A percentile compares a stretch with the other conserved stretches of the same genome.
These are phyloP conservation scores for Pseudopithomyces chartarum DNA, from an alignment of 2,329 filamentous ascomycete genomes.

Conservation along the genomic window DNA sequence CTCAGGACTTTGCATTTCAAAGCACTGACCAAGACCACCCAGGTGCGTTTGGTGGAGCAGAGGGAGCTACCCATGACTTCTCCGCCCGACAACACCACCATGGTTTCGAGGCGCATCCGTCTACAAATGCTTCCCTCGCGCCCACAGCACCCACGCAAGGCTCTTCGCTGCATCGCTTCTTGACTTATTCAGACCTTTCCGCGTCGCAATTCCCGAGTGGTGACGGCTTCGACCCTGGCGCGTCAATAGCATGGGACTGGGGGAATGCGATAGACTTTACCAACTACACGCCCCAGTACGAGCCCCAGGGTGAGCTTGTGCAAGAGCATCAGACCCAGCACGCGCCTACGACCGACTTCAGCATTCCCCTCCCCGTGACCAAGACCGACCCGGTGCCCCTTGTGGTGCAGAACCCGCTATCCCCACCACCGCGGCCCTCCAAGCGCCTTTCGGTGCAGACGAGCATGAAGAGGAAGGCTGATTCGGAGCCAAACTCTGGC, in stretches of 20 bases:
- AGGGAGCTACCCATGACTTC: constrained; percentile 22
- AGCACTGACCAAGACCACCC: constrained; percentile 37
- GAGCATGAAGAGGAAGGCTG: constrained; percentile 45
- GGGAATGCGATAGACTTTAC: constrained; percentile 40
- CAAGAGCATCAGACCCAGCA: constrained; percentile 41
- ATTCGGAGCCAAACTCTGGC: constrained; percentile 36
- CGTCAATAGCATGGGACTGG: constrained; percentile 46
- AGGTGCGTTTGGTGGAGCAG: constrained; percentile 20
- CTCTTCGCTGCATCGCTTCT: constrained; percentile 19
- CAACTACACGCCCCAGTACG: constrained; percentile 44
- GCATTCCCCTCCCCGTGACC: constrained; percentile 39
- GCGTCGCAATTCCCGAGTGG: constrained; percentile 20
- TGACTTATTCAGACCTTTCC: constrained; percentile 25
- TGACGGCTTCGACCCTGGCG: constrained; percentile 30
- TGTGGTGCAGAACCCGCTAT: constrained; percentile 30
- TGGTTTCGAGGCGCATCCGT: constrained; percentile 31
- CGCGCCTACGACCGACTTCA: constrained; percentile 43
- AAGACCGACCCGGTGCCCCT: constrained; percentile 16
- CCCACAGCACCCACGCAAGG: constrained; percentile 22
- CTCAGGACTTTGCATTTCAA: constrained; percentile 38
- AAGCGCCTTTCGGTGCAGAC: constrained; percentile 28
- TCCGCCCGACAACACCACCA: constrained; percentile 26
- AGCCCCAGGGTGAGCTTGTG: constrained; percentile 53
- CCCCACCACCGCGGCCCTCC: constrained; percentile 29
- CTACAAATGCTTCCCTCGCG: constrained; percentile 25